Percentiles rank a stretch among this genome's conserved stretches.
phyloP scores from a whole-genome alignment of 305 asterid species.

The Ruellia speciosa region DNA sequence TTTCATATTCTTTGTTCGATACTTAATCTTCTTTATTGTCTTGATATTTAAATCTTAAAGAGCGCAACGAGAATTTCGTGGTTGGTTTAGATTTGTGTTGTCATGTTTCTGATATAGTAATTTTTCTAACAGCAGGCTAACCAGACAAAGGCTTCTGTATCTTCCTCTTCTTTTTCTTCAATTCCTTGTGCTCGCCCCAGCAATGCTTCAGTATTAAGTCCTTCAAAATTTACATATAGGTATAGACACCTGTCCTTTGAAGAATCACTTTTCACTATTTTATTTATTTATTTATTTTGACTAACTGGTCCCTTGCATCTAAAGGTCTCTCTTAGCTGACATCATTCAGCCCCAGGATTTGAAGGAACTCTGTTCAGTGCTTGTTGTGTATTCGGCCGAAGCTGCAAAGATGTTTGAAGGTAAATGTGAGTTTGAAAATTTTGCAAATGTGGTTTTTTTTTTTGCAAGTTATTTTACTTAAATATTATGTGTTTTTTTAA shows the following conservation, averaged over 20 bases:
- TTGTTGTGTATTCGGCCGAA: constrained; percentile 81
- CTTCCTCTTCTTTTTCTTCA: constrained; percentile 51
- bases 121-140: constrained; percentile 42
- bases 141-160: constrained; percentile 45
- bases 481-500: no score
- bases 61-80: background rate
- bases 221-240: constrained; percentile 90
- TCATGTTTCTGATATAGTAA: background rate
- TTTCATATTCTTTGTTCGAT: constrained; percentile 10
- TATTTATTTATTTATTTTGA: constrained; percentile 11
- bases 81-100: constrained; percentile 4
- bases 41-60: background rate
- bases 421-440: constrained; percentile 24
- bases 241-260: constrained; percentile 28
- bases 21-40: background rate
- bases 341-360: constrained; percentile 86
- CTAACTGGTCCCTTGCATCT: constrained; percentile 33
- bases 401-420: constrained; percentile 89
- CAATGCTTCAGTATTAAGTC: constrained; percentile 53
- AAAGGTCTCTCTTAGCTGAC: constrained; percentile 92
- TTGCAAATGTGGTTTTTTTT: no score
- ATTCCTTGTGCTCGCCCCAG: constrained; percentile 47
- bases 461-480: no score
- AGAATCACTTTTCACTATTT: constrained; percentile 18
- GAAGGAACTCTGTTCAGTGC: constrained; percentile 94